A percentile compares a stretch with the other conserved stretches of the same genome.
Evolutionary conservation across 176 grass and related monocot species (phyloP).

Genomic region (Ampelocalamus luodianensis): DNA sequence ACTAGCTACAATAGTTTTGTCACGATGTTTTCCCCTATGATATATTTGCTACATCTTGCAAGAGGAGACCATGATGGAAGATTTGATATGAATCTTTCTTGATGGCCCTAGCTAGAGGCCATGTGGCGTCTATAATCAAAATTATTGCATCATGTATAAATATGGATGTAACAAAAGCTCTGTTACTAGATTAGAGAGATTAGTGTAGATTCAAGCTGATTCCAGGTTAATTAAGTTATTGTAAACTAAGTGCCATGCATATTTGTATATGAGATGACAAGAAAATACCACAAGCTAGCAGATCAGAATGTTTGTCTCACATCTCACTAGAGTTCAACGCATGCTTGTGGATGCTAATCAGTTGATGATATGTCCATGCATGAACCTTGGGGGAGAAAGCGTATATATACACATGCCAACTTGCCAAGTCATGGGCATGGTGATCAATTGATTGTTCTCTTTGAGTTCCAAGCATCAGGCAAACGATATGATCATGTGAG

Average conservation of each 20-base stretch:
- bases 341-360: constrained; percentile 23
- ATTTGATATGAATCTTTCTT: constrained; percentile 26
- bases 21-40: no score
- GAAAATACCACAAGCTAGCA: neutral
- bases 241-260: neutral
- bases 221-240: neutral
- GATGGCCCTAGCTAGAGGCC: constrained; percentile 29
- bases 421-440: neutral
- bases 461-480: constrained; percentile 28
- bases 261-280: neutral
- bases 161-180: neutral
- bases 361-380: neutral
- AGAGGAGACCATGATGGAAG: constrained; percentile 6
- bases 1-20: no score
- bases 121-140: constrained; percentile 30
- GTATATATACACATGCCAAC: no score
- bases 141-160: constrained; percentile 18
- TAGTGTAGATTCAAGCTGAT: neutral
- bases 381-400: constrained; percentile 3
- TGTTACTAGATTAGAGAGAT: neutral
- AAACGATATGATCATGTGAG: constrained; percentile 26
- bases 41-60: no score
- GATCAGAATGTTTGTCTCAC: neutral
- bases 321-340: constrained; percentile 1
- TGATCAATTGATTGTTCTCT: constrained; percentile 22